phyloP scores from a whole-genome alignment of 2,329 filamentous ascomycete species.

The Cladosporium sp. region DNA sequence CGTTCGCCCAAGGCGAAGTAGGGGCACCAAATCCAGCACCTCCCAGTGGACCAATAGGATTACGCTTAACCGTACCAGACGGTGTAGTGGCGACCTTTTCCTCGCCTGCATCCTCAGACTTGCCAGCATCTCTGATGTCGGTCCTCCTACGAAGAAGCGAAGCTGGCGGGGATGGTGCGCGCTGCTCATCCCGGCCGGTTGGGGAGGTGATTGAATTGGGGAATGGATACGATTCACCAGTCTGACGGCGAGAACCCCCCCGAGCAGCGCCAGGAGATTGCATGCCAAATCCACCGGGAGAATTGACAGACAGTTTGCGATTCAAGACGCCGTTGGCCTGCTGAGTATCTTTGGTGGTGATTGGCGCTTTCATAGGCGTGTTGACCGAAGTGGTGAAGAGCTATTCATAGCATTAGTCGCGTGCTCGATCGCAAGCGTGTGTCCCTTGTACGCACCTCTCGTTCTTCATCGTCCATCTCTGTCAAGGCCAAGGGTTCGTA shows the following conservation, averaged over 20 bases:
- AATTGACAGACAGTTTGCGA: slow-evolving; percentile 74
- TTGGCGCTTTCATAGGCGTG: slow-evolving; percentile 83
- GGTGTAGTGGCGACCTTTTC: slow-evolving; percentile 34
- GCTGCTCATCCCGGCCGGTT: slow-evolving; percentile 59
- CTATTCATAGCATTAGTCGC: slow-evolving; percentile 27
- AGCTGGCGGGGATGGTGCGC: slow-evolving; percentile 57
- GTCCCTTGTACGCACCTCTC: slow-evolving; percentile 46
- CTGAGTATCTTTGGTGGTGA: slow-evolving; percentile 59
- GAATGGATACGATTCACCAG: slow-evolving; percentile 64
- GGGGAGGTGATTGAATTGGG: slow-evolving; percentile 57
- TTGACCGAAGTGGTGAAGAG: slow-evolving; percentile 84
- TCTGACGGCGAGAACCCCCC: slow-evolving; percentile 72
- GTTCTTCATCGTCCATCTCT: slow-evolving; percentile 66
- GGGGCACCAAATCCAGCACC: slow-evolving; percentile 46
- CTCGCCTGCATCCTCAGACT: slow-evolving; percentile 33
- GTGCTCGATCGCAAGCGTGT: neutral
- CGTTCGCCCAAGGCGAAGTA: slow-evolving; percentile 56
- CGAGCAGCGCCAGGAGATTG: slow-evolving; percentile 70
- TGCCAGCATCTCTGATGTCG: slow-evolving; percentile 52
- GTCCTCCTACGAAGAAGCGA: slow-evolving; percentile 59
- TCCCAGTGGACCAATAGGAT: slow-evolving; percentile 49
- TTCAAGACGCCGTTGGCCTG: slow-evolving; percentile 51
- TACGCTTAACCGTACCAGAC: slow-evolving; percentile 54
- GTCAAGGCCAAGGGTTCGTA: slow-evolving; percentile 68
- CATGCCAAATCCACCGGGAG: slow-evolving; percentile 60